A percentile compares a stretch with the other conserved stretches of the same genome.
phyloP scores from a whole-genome alignment of 768 basidiomycete genomes.

The Agaricus blazei region DNA sequence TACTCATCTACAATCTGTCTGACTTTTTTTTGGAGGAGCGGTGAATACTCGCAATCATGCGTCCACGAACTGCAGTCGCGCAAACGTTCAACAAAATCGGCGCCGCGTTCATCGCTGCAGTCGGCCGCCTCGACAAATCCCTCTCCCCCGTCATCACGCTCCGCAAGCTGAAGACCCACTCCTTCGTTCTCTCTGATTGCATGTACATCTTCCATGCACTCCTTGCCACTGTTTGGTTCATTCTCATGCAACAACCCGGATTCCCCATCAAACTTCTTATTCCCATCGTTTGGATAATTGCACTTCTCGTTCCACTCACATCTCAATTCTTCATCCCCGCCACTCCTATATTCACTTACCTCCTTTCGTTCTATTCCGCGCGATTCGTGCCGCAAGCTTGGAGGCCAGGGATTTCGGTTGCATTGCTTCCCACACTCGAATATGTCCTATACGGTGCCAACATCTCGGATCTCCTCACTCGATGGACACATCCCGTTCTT shows the following conservation, averaged over 20 bases:
- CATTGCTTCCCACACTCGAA: conserved; percentile 91
- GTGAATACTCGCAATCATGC: conserved; percentile 2
- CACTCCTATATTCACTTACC: conserved; percentile 79
- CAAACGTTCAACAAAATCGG: conserved; percentile 7
- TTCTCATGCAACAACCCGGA: conserved; percentile 62
- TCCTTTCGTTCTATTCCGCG: conserved; percentile 83
- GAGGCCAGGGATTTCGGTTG: conserved; percentile 85
- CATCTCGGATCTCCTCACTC: conserved; percentile 93
- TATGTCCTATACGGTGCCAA: conserved; percentile 95
- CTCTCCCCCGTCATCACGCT: conserved; percentile 67
- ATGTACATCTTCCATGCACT: conserved; percentile 62
- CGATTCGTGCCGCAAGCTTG: conserved; percentile 74
- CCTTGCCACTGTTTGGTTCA: conserved; percentile 66
- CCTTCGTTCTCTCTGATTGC: conserved; percentile 50
- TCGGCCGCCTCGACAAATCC: conserved; percentile 70
- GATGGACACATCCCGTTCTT: conserved; percentile 87
- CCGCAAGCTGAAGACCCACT: conserved; percentile 49
- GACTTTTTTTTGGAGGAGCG: not conserved
- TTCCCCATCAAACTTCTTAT: conserved; percentile 76
- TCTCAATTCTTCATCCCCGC: conserved; percentile 90
- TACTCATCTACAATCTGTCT: not conserved
- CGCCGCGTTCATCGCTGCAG: conserved; percentile 54
- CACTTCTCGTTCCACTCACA: conserved; percentile 78
- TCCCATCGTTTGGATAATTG: conserved; percentile 62
- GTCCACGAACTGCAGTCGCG: not conserved